Evolutionary conservation across 352 stramenopile species (phyloP), one percentile per base, ranked within the genome.

Genomic region (Phytophthora nicotianae): DNA sequence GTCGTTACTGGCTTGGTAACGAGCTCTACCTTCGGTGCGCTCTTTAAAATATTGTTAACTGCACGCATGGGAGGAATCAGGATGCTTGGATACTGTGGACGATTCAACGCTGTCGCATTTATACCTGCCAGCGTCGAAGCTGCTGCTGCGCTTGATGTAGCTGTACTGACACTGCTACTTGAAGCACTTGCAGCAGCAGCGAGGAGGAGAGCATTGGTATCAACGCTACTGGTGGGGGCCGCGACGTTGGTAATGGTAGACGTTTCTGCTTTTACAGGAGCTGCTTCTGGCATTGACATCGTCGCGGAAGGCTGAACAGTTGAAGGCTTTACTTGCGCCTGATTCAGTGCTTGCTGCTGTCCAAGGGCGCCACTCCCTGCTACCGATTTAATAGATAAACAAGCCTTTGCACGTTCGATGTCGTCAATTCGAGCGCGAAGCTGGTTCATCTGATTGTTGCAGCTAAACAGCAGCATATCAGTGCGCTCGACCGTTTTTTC

Each of bases 401-500:
- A 83, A 13, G 70, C 69, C 46, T 88, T 93, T 11, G 75, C 73
- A 20, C 74, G 70, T 47, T 92, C 82, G 20, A 91, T 86, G 32
- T 90, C 83, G n/a, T 93, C 85, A 29, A 93, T 89, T 16, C 79
- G 67, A 4, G 70, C 56, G 17, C 75, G 72, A 33, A 96, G 63
- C 52, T 96, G 86, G 46, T 77, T 88, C 70, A 96, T 79, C 37
- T 95, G 86, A 40, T 90, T 92, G 33, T 74, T 93, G 60, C 71
- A 91, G 51, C 81, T 96, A 49, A 86, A 87, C 2, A 91, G 53
- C 21, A 84, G 55, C 79, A 88, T 90, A 35, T 92, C 86, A 21
- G 73, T 89, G 19, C 83, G 81, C 57, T 96, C 88, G 2, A 95
- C 78, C 0, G 86, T 88, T 38, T 92, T 93, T 27, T 95, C 88